Evolutionary conservation across 192 early-diverging fungal genomes (phyloP).

Genomic region (Cladochytrium replicatum): DNA sequence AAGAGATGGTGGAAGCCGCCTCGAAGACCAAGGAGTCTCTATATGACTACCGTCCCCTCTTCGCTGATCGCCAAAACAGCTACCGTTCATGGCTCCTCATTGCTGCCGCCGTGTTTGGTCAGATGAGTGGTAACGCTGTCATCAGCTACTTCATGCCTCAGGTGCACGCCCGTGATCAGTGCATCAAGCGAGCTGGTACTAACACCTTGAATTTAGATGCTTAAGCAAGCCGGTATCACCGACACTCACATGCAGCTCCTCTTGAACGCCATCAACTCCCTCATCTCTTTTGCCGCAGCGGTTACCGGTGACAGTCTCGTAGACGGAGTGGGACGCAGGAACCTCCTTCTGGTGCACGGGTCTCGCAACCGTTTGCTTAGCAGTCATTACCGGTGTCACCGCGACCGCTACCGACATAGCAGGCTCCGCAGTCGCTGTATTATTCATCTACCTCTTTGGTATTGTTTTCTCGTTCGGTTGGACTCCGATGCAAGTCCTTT

Average conservation of each 20-base stretch:
- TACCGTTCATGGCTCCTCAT: background rate
- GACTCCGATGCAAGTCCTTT: background rate
- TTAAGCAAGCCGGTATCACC: background rate
- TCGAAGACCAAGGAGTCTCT: background rate
- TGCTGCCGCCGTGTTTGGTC: background rate
- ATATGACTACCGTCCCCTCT: background rate
- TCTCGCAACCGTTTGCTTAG: background rate
- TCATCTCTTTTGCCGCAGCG: background rate
- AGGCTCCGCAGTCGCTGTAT: background rate
- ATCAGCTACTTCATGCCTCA: background rate
- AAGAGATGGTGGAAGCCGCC: background rate
- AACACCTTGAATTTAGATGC: no score
- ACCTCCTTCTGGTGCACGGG: background rate
- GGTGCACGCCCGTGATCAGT: no score
- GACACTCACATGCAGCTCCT: background rate
- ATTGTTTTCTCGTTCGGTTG: background rate
- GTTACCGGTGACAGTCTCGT: background rate
- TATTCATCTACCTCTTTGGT: background rate
- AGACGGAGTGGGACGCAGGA: background rate
- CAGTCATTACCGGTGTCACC: background rate
- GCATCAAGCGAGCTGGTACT: no score
- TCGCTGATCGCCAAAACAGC: background rate
- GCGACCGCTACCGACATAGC: background rate
- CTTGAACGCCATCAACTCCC: background rate
- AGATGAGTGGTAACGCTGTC: background rate